A percentile compares a stretch with the other conserved stretches of the same genome.
Conservation (phyloP, 129 eudicot genomes). For the Mikania micrantha region DNA sequence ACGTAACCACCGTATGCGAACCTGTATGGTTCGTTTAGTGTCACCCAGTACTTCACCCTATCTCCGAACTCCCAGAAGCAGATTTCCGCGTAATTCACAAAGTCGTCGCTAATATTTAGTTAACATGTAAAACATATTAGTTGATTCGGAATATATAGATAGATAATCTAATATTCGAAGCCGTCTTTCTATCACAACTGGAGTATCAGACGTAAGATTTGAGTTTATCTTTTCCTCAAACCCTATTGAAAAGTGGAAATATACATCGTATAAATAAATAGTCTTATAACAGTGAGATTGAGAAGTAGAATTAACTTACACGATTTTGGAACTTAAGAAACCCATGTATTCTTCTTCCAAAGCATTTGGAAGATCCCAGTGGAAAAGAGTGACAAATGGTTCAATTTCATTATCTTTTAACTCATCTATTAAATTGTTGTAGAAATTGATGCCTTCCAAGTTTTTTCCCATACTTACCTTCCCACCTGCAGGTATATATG, state of each 20-base stretch:
- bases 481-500: conserved; percentile 17
- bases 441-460: conserved; percentile 27
- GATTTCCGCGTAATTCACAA: conserved; percentile 22
- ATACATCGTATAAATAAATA: no score
- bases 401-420: conserved; percentile 24
- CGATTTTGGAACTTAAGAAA: conserved; percentile 26
- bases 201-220: no score
- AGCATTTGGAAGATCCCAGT: conserved; percentile 33
- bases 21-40: conserved; percentile 32
- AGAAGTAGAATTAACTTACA: conserved; percentile 22
- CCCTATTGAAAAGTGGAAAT: no score
- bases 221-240: no score
- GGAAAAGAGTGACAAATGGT: conserved; percentile 34
- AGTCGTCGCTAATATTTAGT: conserved; percentile 16
- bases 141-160: neutral
- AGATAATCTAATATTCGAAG: no score
- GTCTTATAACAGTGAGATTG: neutral
- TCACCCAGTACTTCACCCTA: conserved; percentile 41
- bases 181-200: no score
- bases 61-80: conserved; percentile 43
- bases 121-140: neutral
- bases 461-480: conserved; percentile 32
- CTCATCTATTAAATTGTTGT: conserved; percentile 35
- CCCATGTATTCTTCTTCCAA: conserved; percentile 31
- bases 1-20: conserved; percentile 15